A percentile compares a stretch with the other conserved stretches of the same genome.
Conservation (phyloP, 768 basidiomycete genomes). For the Imleria badia region DNA sequence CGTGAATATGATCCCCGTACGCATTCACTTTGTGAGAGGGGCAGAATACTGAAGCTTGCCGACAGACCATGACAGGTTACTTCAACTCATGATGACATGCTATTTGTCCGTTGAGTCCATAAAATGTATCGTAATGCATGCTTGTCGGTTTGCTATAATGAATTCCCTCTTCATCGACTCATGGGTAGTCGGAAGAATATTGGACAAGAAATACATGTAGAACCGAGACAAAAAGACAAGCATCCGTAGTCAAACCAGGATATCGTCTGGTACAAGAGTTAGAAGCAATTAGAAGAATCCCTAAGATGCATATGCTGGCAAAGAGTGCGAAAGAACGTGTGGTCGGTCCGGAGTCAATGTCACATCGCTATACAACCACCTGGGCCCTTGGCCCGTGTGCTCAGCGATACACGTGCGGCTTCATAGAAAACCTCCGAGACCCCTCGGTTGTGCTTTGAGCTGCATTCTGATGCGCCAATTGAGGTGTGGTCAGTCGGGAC, state of each 20-base stretch:
- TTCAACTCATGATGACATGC: constrained; percentile 21
- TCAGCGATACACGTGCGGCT: constrained; percentile 81
- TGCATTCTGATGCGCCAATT: constrained; percentile 66
- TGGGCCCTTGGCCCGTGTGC: constrained; percentile 67
- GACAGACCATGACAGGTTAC: constrained; percentile 65
- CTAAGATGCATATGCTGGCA: constrained; percentile 17
- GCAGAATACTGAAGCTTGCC: constrained; percentile 6
- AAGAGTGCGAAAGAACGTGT: constrained; percentile 3
- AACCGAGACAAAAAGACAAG: neutral
- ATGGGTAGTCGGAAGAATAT: neutral
- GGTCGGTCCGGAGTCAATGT: constrained; percentile 17
- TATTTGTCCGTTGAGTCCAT: constrained; percentile 5
- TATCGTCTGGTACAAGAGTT: neutral
- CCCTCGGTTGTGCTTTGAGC: constrained; percentile 95
- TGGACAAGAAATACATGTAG: constrained; percentile 14
- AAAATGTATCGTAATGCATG: constrained; percentile 29
- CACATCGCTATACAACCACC: constrained; percentile 62
- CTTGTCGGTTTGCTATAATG: constrained; percentile 28
- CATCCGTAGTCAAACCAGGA: neutral
- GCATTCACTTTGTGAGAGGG: constrained; percentile 23
- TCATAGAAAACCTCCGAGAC: constrained; percentile 93
- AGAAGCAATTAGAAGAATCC: constrained; percentile 21
- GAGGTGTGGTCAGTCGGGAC: neutral
- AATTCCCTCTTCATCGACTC: constrained; percentile 6
- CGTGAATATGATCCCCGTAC: constrained; percentile 57